phyloP scores from a whole-genome alignment of 352 stramenopile species.

The Phytophthora pluvialis region DNA sequence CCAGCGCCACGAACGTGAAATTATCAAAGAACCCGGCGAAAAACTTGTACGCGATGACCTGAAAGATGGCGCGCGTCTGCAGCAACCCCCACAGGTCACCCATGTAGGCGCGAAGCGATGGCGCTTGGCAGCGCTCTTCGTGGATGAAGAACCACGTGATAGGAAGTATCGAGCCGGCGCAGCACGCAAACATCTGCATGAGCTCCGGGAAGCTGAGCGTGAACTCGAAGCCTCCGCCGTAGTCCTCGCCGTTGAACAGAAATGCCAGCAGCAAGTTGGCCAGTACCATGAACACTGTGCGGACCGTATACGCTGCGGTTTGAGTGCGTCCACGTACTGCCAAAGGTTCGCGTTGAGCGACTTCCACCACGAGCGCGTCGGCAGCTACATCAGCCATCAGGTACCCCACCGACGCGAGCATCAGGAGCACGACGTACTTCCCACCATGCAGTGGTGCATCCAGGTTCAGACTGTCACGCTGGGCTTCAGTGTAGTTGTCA shows the following conservation, averaged over 20 bases:
- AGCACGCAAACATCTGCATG: constrained; percentile 48
- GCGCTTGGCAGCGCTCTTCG: constrained; percentile 31
- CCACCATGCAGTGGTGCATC: constrained; percentile 36
- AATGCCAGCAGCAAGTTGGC: constrained; percentile 47
- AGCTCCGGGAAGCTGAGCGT: constrained; percentile 57
- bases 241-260: constrained; percentile 59
- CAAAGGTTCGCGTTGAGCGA: constrained; percentile 51
- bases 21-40: constrained; percentile 35
- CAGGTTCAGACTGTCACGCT: constrained; percentile 37
- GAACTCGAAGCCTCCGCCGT: constrained; percentile 31
- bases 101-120: constrained; percentile 37
- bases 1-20: constrained; percentile 38
- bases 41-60: constrained; percentile 48
- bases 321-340: constrained; percentile 47
- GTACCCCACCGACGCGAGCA: constrained; percentile 75
- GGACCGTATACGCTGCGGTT: constrained; percentile 51
- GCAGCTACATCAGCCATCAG: constrained; percentile 76
- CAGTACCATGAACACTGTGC: constrained; percentile 43
- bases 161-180: constrained; percentile 27
- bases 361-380: constrained; percentile 22
- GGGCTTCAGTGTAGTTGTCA: constrained; percentile 33
- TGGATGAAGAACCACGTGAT: constrained; percentile 45
- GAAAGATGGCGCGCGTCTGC: constrained; percentile 43
- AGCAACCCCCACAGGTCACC: constrained; percentile 34
- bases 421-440: constrained; percentile 77